These are phyloP conservation scores for Aplosporella prunicola DNA, from an alignment of 2,329 filamentous ascomycete species.

Conservation along the genomic window DNA sequence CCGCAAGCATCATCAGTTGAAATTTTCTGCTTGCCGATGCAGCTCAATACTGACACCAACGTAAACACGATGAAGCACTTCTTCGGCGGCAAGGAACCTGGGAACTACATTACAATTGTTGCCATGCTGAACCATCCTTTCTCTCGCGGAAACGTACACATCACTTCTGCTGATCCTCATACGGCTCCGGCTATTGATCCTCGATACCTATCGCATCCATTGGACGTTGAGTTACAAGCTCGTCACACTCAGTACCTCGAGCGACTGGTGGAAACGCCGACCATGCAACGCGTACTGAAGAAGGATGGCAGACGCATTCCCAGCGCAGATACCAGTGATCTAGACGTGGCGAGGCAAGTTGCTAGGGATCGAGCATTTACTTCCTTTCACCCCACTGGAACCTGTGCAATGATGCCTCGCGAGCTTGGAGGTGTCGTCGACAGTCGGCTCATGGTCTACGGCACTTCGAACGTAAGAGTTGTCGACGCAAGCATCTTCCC, in stretches of 20 bases:
- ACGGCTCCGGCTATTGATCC: constrained; percentile 30
- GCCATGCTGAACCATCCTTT: constrained; percentile 20
- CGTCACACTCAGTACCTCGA: constrained; percentile 26
- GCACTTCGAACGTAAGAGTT: constrained; percentile 12
- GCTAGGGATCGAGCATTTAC: constrained; percentile 1
- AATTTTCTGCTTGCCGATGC: constrained; percentile 8
- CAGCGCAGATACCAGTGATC: neutral
- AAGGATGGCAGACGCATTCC: constrained; percentile 16
- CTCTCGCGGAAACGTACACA: constrained; percentile 25
- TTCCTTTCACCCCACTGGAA: constrained; percentile 3
- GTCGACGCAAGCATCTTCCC: constrained; percentile 14
- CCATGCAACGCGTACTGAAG: constrained; percentile 26
- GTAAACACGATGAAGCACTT: constrained; percentile 3
- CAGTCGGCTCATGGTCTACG: constrained; percentile 21
- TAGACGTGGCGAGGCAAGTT: neutral
- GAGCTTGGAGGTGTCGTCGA: constrained; percentile 21
- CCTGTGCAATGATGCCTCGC: constrained; percentile 5
- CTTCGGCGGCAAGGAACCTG: constrained; percentile 6
- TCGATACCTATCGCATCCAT: constrained; percentile 31
- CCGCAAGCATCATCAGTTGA: constrained; percentile 4
- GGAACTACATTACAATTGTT: constrained; percentile 15
- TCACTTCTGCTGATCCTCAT: constrained; percentile 20
- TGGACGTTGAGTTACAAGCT: constrained; percentile 33
- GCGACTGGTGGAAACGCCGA: constrained; percentile 22
- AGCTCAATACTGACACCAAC: constrained; percentile 5